Evolutionary conservation across 2,329 filamentous ascomycete species (phyloP).

Genomic region (Botrytis paeoniae): DNA sequence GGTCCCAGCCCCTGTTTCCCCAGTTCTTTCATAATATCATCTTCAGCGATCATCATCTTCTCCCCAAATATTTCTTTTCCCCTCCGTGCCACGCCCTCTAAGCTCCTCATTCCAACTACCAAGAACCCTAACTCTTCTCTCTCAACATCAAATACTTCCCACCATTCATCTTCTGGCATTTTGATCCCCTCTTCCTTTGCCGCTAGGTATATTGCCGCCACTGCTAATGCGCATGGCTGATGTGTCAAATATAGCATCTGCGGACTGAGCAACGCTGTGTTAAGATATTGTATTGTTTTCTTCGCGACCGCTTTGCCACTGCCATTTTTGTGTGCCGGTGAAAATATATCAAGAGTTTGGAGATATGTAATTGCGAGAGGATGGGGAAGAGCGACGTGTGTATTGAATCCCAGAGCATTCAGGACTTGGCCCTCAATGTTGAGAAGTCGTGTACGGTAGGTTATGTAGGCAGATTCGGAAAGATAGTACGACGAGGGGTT

Average conservation of each 20-base stretch:
- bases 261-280: conserved; percentile 78
- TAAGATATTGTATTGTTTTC: conserved; percentile 74
- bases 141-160: conserved; percentile 97
- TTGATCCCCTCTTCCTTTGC: conserved; percentile 73
- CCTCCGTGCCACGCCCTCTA: conserved; percentile 55
- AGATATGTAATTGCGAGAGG: conserved; percentile 87
- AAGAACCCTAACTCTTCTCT: conserved; percentile 91
- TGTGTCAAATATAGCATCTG: conserved; percentile 90
- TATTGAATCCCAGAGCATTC: conserved; percentile 73
- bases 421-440: conserved; percentile 76
- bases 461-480: conserved; percentile 68
- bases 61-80: conserved; percentile 29
- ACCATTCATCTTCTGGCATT: conserved; percentile 85
- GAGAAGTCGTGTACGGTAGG: conserved; percentile 62
- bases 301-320: conserved; percentile 54
- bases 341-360: conserved; percentile 74
- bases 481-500: conserved; percentile 63
- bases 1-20: not conserved
- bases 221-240: conserved; percentile 80
- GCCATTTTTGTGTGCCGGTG: conserved; percentile 29
- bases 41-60: conserved; percentile 29
- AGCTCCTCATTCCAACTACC: conserved; percentile 78
- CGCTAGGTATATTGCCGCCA: conserved; percentile 87
- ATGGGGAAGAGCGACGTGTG: conserved; percentile 82
- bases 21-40: conserved; percentile 28